phyloP scores from a whole-genome alignment of 768 basidiomycete species.

The Phylloporus rhodoxanthus region DNA sequence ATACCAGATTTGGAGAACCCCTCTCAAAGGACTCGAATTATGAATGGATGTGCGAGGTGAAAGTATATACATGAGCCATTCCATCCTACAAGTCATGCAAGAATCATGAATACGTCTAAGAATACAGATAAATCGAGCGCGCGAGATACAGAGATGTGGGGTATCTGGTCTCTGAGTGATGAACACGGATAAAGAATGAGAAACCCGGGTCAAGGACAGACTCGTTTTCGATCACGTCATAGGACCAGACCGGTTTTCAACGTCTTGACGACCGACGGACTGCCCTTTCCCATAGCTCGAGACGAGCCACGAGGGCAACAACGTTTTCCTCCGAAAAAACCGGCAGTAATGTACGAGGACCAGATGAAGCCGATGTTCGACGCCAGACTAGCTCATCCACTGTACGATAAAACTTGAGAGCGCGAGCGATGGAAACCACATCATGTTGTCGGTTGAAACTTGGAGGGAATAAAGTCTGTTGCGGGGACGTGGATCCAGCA shows the following conservation, averaged over 20 bases:
- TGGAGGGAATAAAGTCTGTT: not conserved
- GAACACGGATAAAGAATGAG: no score
- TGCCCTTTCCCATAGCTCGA: constrained; percentile 26
- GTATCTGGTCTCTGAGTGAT: not conserved
- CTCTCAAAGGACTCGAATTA: not conserved
- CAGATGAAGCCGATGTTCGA: constrained; percentile 9
- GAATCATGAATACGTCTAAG: not conserved
- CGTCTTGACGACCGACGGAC: constrained; percentile 18
- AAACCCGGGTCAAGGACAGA: no score
- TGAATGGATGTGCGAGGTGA: no score
- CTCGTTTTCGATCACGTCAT: not conserved
- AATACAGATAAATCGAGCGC: not conserved
- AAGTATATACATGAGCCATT: no score
- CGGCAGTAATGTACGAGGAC: constrained; percentile 7
- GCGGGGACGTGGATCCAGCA: not conserved
- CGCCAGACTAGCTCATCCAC: constrained; percentile 29
- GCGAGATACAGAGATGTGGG: not conserved
- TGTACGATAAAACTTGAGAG: constrained; percentile 21
- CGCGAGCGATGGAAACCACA: constrained; percentile 16
- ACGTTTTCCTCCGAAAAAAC: constrained; percentile 25
- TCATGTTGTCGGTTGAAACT: constrained; percentile 9
- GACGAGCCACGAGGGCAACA: constrained; percentile 19
- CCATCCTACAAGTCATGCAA: not conserved
- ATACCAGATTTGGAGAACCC: constrained; percentile 9
- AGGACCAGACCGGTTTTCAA: constrained; percentile 2